Conservation (phyloP, 768 basidiomycete genomes). For the Coprinellus aureogranulatus region DNA sequence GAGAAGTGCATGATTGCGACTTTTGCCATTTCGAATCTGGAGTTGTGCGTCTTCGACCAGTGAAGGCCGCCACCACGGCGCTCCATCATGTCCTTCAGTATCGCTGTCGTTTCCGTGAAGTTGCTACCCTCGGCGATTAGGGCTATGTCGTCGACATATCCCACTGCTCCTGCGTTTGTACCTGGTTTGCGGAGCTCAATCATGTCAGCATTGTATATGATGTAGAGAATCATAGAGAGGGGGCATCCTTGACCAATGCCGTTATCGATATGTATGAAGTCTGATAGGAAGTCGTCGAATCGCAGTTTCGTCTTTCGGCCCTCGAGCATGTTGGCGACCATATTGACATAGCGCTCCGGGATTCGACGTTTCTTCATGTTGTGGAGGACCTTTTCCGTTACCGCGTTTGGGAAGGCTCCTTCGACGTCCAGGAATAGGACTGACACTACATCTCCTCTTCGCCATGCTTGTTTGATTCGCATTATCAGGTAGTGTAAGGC, state of each 20-base stretch:
- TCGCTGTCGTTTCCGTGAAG: conserved; percentile 19
- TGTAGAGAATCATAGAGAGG: conserved; percentile 23
- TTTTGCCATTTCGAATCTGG: conserved; percentile 30
- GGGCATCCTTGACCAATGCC: conserved; percentile 28
- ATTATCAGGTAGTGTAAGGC: conserved; percentile 30
- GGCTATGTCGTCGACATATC: conserved; percentile 30
- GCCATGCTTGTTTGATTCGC: conserved; percentile 36
- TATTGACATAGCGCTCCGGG: conserved; percentile 10
- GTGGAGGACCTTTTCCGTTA: conserved; percentile 24
- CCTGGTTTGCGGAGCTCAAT: conserved; percentile 7
- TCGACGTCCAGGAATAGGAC: conserved; percentile 39
- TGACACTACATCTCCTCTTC: conserved; percentile 25
- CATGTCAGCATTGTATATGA: conserved; percentile 25
- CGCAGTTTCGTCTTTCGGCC: conserved; percentile 12
- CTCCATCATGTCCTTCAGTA: conserved; percentile 25
- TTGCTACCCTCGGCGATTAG: conserved; percentile 21
- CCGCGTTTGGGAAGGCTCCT: conserved; percentile 39
- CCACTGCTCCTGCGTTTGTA: conserved; percentile 16
- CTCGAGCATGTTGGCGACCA: conserved; percentile 9
- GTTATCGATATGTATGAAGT: conserved; percentile 16
- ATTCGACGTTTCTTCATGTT: conserved; percentile 26
- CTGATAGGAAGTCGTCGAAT: conserved; percentile 26
- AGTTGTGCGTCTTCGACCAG: conserved; percentile 28
- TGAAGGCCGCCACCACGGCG: conserved; percentile 19
- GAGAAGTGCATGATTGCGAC: conserved; percentile 25